Evolutionary conservation across 2,329 filamentous ascomycete genomes (phyloP).

Genomic region (Coniochaeta prunicola): DNA sequence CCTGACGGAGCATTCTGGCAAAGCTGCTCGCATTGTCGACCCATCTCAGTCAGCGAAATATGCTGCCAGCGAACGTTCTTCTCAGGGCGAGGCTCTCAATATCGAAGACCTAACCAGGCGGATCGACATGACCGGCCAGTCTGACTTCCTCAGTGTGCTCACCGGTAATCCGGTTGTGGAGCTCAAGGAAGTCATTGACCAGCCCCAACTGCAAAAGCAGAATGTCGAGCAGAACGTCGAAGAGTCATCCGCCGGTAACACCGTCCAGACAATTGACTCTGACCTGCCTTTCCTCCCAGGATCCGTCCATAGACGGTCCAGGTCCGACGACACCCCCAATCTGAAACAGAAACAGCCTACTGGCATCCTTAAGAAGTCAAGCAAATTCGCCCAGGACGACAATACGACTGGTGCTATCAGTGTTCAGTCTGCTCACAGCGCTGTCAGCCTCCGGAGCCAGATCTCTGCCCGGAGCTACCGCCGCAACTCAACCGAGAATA

Average conservation of each 20-base stretch:
- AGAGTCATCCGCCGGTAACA: slow-evolving; percentile 13
- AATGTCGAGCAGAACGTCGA: slow-evolving; percentile 6
- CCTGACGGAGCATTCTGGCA: slow-evolving; percentile 18
- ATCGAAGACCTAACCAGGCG: slow-evolving; percentile 28
- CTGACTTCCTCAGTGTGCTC: slow-evolving; percentile 22
- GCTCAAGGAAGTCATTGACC: slow-evolving; percentile 15
- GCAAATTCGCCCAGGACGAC: slow-evolving; percentile 19
- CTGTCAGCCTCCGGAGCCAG: slow-evolving; percentile 14
- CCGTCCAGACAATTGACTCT: slow-evolving; percentile 19
- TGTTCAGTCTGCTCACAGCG: slow-evolving; percentile 24
- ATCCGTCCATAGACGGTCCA: slow-evolving; percentile 10
- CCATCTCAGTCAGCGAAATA: slow-evolving; percentile 14
- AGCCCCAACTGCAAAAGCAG: slow-evolving; percentile 3
- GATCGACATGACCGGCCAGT: slow-evolving; percentile 25
- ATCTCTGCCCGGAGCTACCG: slow-evolving; percentile 13
- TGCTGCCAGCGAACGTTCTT: slow-evolving; percentile 22
- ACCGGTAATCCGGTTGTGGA: slow-evolving; percentile 17
- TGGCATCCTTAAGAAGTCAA: slow-evolving; percentile 28
- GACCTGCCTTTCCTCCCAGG: slow-evolving; percentile 17
- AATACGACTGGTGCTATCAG: slow-evolving; percentile 25
- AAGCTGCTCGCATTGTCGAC: slow-evolving; percentile 24
- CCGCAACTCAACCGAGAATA: slow-evolving; percentile 38
- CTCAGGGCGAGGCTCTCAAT: slow-evolving; percentile 25
- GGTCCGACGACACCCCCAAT: slow-evolving; percentile 11
- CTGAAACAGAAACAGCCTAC: slow-evolving; percentile 12